Conservation (phyloP, 2,329 filamentous ascomycete genomes). For the Fusarium nodosum region DNA sequence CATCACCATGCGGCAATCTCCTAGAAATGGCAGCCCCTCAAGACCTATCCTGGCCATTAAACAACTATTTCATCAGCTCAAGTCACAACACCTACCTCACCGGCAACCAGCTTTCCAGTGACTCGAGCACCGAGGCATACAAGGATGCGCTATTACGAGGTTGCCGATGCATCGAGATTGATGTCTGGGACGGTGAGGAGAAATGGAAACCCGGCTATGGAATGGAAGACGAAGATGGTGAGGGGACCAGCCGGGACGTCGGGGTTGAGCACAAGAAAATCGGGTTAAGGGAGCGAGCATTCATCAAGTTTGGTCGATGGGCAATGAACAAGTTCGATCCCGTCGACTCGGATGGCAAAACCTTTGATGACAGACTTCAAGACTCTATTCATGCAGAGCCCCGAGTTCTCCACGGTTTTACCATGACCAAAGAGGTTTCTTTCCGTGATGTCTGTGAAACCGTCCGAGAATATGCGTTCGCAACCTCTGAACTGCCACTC, state of each 20-base stretch:
- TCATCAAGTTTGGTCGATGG: conserved; percentile 9
- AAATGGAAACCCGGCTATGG: background rate
- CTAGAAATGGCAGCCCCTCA: conserved; percentile 45
- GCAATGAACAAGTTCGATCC: conserved; percentile 17
- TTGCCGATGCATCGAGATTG: conserved; percentile 92
- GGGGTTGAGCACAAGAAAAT: background rate
- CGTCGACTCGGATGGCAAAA: background rate
- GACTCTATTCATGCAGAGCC: conserved; percentile 57
- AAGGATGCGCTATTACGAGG: conserved; percentile 79
- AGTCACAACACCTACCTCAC: conserved; percentile 94
- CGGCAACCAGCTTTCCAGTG: conserved; percentile 85
- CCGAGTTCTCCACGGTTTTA: conserved; percentile 84
- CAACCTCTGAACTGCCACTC: conserved; percentile 79
- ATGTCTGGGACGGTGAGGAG: conserved; percentile 88
- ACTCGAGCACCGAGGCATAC: conserved; percentile 82
- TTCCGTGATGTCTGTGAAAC: conserved; percentile 89
- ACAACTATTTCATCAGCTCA: conserved; percentile 93
- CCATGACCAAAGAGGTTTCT: conserved; percentile 82
- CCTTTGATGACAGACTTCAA: background rate
- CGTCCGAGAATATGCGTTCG: conserved; percentile 83
- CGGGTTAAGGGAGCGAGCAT: background rate
- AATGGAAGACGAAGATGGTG: background rate
- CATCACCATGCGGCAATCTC: conserved; percentile 18
- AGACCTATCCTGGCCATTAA: conserved; percentile 76
- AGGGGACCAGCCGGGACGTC: fast-evolving